Base-by-base conservation (phyloP, 2,329 filamentous ascomycete species). In the Talaromyces sp. region DNA sequence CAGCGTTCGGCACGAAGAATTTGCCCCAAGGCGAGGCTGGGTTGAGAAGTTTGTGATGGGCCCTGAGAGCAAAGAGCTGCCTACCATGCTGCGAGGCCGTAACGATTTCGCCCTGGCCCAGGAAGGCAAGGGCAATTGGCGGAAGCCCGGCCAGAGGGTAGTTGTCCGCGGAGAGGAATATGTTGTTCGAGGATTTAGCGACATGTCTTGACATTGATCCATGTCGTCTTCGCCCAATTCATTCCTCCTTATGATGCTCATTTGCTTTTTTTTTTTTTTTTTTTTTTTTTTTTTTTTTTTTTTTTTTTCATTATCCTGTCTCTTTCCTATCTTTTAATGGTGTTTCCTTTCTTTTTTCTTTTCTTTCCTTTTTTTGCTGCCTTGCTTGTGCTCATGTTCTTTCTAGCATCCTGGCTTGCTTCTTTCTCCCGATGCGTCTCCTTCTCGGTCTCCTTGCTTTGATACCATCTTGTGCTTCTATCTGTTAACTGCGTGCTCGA, bases 81-180 rank as follows among this genome's bases (percentile, higher is more conserved):
- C 59, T 8, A 61, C 55, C 3, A 61, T 61, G 59, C 31, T 54
- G 24, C 57, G 57, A 51, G 57, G 54, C 7, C 57, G 57, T 19
- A 61, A 31, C 43, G 59, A 61, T 12, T 61, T 61, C 21, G n/a
- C 26, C 21, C 35, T 29, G 4, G 56, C 59, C 26, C 41, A 52
- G 43, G 59, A 61, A 41, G 59, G 59, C n/a, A 61, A 61, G 24
- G 55, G 55, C 1, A 61, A 61, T 19, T 61, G 59, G 59, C 53
- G 59, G 29, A 61, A 58, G 41, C 59, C 59, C n/a, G 54, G 38
- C 9, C 51, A 61, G 21, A 50, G 50, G 41, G 59, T 61, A 32
- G 41, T 32, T 41, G 57, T 61, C 12, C 59, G 59, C 9, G 59
- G 59, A 3, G 59, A 61, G 48, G 59, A 61, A 19, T 61, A 61